Conservation (phyloP, 139 green algal genomes). For the Chlamydomonas sp. region DNA sequence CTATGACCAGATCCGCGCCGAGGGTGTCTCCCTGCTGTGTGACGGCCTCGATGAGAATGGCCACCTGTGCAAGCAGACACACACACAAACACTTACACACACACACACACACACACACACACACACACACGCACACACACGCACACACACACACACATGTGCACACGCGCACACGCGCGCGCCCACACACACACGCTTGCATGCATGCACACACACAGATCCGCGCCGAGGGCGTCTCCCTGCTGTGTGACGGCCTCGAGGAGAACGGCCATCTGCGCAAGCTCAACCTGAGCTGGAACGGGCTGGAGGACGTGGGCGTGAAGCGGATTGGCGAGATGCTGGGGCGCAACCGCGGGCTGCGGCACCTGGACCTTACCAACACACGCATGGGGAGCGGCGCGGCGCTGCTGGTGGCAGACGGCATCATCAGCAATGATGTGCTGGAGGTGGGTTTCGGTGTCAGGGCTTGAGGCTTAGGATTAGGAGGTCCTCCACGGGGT, state of each 20-base stretch:
- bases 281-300: conserved; percentile 58
- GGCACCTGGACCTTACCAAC: conserved; percentile 52
- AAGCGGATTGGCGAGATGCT: conserved; percentile 27
- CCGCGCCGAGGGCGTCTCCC: conserved; percentile 34
- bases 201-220: too few species aligned
- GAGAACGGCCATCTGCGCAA: conserved; percentile 37
- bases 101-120: too few species aligned
- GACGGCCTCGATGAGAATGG: conserved; percentile 43
- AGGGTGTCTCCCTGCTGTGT: conserved; percentile 36
- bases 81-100: too few species aligned
- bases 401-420: conserved; percentile 32
- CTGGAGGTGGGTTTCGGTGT: conserved; percentile 35
- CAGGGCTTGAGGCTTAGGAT: too few species aligned
- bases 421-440: conserved; percentile 20
- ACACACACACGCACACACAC: too few species aligned
- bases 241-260: conserved; percentile 36
- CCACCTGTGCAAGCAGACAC: conserved; percentile 25
- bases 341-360: conserved; percentile 26
- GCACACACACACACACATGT: too few species aligned
- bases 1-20: too few species aligned
- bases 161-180: too few species aligned
- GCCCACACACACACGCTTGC: too few species aligned
- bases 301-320: conserved; percentile 43
- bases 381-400: conserved; percentile 44
- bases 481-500: too few species aligned